Percentiles rank a stretch among this genome's conserved stretches.
Evolutionary conservation across 2,329 filamentous ascomycete species (phyloP).

Genomic region (Hirsutella thompsonii): DNA sequence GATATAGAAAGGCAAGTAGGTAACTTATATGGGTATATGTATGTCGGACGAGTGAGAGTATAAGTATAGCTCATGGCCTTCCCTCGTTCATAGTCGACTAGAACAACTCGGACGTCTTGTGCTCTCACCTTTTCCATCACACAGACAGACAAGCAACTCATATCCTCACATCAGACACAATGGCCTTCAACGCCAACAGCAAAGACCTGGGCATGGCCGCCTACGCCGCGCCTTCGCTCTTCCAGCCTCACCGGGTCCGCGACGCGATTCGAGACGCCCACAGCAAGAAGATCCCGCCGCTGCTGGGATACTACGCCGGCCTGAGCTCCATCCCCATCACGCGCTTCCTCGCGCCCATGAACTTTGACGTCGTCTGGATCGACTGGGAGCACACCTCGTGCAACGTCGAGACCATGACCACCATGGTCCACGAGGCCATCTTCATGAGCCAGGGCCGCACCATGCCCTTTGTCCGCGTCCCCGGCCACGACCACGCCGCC

Average conservation of each 20-base stretch:
- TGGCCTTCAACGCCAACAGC: constrained; percentile 1
- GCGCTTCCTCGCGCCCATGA: constrained; percentile 27
- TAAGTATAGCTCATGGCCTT: no score
- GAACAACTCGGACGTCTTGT: no score
- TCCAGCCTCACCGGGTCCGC: constrained; percentile 30
- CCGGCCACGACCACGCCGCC: constrained; percentile 30
- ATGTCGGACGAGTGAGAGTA: no score
- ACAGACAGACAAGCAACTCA: neutral
- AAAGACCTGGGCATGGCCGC: constrained; percentile 21
- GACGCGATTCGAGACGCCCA: constrained; percentile 32
- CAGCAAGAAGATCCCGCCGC: constrained; percentile 27
- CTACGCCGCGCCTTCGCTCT: constrained; percentile 29
- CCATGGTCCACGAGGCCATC: constrained; percentile 31
- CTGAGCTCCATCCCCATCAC: constrained; percentile 25
- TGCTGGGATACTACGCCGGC: constrained; percentile 28
- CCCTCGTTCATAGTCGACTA: no score
- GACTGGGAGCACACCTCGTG: constrained; percentile 35
- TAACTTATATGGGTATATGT: no score
- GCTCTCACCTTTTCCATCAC: no score
- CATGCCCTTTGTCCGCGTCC: constrained; percentile 31
- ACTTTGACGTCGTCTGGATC: constrained; percentile 29
- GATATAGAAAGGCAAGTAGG: no score
- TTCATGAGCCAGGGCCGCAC: constrained; percentile 31
- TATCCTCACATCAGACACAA: neutral
- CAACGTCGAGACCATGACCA: constrained; percentile 36